phyloP scores from a whole-genome alignment of 2,329 filamentous ascomycete species.

The Colletotrichum sp. region DNA sequence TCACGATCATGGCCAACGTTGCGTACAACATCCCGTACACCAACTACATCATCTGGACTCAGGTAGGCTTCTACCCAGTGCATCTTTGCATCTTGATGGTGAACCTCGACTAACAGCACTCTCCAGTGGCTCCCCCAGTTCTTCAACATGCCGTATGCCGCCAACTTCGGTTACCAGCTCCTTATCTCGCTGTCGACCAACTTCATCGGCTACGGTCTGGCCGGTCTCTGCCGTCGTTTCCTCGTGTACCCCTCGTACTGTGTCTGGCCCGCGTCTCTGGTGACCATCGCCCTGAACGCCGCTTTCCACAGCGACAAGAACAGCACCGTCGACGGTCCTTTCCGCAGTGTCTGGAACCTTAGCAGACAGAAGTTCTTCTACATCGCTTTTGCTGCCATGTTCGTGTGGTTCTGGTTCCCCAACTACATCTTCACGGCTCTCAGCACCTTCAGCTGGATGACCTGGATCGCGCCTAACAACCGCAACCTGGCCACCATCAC shows the following conservation, averaged over 20 bases:
- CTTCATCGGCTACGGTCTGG: conserved; percentile 53
- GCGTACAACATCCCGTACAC: conserved; percentile 46
- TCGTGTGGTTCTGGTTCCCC: conserved; percentile 55
- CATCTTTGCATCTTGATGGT: background rate
- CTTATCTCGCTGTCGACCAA: conserved; percentile 50
- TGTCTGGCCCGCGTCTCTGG: conserved; percentile 52
- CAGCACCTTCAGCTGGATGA: conserved; percentile 49
- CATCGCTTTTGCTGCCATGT: conserved; percentile 43
- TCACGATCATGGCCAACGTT: conserved; percentile 61
- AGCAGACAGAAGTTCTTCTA: conserved; percentile 46
- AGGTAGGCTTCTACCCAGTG: conserved; percentile 27
- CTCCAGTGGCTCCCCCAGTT: conserved; percentile 36
- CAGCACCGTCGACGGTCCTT: conserved; percentile 31
- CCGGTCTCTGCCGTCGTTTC: conserved; percentile 44
- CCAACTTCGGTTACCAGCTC: conserved; percentile 47
- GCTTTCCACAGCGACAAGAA: conserved; percentile 44
- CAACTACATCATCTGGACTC: conserved; percentile 47
- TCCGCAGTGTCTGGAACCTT: conserved; percentile 36
- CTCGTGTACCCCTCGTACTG: conserved; percentile 49
- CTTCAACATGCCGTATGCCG: conserved; percentile 48
- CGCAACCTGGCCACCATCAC: conserved; percentile 28
- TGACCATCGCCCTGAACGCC: conserved; percentile 46
- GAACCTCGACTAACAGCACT: background rate
- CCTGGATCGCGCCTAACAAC: conserved; percentile 48
- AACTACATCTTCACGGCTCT: conserved; percentile 48